Conservation (phyloP, 495 filamentous ascomycete species). For the Penicillium parvum region DNA sequence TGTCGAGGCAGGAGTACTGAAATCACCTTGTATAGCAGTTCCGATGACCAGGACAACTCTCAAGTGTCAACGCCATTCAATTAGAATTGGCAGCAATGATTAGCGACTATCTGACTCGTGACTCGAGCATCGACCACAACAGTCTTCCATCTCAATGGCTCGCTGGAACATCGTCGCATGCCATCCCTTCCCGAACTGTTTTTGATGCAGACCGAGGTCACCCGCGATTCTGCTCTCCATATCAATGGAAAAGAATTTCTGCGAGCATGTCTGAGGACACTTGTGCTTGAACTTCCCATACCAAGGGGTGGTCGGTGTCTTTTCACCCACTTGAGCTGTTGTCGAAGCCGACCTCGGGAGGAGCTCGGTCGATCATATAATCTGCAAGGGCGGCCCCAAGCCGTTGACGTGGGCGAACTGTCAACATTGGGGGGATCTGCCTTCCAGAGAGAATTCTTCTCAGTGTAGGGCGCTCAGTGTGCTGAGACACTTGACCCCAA, state of each 20-base stretch:
- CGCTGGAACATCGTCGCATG: constrained; percentile 16
- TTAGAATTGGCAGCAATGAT: no score
- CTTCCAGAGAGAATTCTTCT: neutral
- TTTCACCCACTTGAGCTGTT: no score
- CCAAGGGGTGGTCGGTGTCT: constrained; percentile 18
- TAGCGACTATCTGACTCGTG: no score
- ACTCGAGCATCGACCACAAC: no score
- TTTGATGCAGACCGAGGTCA: no score
- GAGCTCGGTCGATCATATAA: constrained; percentile 11
- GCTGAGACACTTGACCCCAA: neutral
- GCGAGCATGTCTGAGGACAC: constrained; percentile 11
- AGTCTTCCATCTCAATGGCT: no score
- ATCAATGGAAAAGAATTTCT: constrained; percentile 1
- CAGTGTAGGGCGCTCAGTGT: neutral
- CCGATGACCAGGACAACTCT: no score
- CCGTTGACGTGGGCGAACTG: constrained; percentile 6
- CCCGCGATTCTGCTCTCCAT: neutral
- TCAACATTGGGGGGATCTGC: neutral
- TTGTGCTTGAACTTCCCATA: constrained; percentile 7
- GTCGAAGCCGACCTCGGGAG: neutral
- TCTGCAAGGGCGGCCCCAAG: constrained; percentile 14
- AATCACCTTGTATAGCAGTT: no score
- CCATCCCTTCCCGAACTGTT: constrained; percentile 24
- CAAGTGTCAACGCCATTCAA: no score
- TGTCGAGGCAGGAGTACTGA: no score